A percentile compares a stretch with the other conserved stretches of the same genome.
Conservation (phyloP, 129 eudicot genomes). For the Erigeron canadensis region DNA sequence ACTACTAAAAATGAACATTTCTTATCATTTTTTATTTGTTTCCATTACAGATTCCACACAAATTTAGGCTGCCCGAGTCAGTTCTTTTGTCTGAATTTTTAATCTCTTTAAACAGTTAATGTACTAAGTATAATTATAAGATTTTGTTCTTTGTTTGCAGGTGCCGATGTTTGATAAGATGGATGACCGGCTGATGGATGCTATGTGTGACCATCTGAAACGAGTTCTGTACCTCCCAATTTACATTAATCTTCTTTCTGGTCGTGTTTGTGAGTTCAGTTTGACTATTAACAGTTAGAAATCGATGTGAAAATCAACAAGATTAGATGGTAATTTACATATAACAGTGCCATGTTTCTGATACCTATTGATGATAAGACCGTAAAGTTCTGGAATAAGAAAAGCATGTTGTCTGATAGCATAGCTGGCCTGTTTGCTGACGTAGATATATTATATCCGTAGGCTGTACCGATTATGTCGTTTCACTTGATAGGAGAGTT, state of each 20-base stretch:
- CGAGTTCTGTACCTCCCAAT: conserved; percentile 79
- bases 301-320: conserved; percentile 96
- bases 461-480: conserved; percentile 1
- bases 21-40: conserved; percentile 3
- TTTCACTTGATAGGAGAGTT: conserved; percentile 7
- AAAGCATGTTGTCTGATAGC: conserved; percentile 50
- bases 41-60: no score
- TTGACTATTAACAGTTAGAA: conserved; percentile 94
- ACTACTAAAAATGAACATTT: conserved; percentile 72
- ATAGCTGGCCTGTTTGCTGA: conserved; percentile 34
- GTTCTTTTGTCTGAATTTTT: no score
- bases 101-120: neutral
- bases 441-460: neutral
- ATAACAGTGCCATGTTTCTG: conserved; percentile 71
- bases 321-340: conserved; percentile 88
- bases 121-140: neutral
- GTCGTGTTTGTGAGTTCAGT: conserved; percentile 51
- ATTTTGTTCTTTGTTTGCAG: conserved; percentile 34
- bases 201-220: conserved; percentile 86
- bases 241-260: no score
- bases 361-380: conserved; percentile 96
- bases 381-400: conserved; percentile 85
- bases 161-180: conserved; percentile 97
- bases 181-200: conserved; percentile 94
- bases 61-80: no score